Conservation (phyloP, 306 rosid species). For the Vigna radiata region DNA sequence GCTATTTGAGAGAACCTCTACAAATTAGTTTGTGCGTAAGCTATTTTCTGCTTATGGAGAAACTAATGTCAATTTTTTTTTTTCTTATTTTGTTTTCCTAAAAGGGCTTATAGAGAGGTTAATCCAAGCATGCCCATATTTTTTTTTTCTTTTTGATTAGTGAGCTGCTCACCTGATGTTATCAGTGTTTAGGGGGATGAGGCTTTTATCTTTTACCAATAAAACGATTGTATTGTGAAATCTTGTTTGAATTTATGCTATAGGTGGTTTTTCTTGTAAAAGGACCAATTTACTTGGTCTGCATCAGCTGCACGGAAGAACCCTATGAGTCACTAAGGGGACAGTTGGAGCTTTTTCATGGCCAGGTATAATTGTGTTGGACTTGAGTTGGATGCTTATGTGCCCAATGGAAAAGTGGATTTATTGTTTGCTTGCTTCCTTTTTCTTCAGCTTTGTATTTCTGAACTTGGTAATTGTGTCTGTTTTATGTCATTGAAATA, state of each 20-base stretch:
- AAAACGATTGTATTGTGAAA: neutral
- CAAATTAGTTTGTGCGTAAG: too few relatives aligned
- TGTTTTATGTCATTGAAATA: slow-evolving; percentile 8
- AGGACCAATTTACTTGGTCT: slow-evolving; percentile 95
- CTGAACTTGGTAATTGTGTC: slow-evolving; percentile 10
- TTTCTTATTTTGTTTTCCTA: too few relatives aligned
- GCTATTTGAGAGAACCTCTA: too few relatives aligned
- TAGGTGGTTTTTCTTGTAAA: slow-evolving; percentile 95
- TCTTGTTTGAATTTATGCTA: slow-evolving; percentile 37
- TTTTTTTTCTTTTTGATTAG: slow-evolving; percentile 33
- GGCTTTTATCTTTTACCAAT: slow-evolving; percentile 9
- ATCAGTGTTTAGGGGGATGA: slow-evolving; percentile 10
- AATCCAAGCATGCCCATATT: too few relatives aligned
- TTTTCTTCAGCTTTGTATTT: slow-evolving; percentile 26
- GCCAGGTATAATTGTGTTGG: slow-evolving; percentile 72
- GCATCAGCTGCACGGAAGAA: slow-evolving; percentile 97
- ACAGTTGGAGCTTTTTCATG: slow-evolving; percentile 88
- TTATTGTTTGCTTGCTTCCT: slow-evolving; percentile 39
- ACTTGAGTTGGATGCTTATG: slow-evolving; percentile 29
- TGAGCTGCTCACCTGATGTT: slow-evolving; percentile 32
- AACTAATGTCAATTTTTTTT: too few relatives aligned
- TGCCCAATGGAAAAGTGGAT: slow-evolving; percentile 1
- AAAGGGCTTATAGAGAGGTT: too few relatives aligned
- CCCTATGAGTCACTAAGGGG: slow-evolving; percentile 83
- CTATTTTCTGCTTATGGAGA: too few relatives aligned